A percentile compares a stretch with the other conserved stretches of the same genome.
phyloP scores from a whole-genome alignment of 2,329 filamentous ascomycete species.

The Zasmidium angulare region DNA sequence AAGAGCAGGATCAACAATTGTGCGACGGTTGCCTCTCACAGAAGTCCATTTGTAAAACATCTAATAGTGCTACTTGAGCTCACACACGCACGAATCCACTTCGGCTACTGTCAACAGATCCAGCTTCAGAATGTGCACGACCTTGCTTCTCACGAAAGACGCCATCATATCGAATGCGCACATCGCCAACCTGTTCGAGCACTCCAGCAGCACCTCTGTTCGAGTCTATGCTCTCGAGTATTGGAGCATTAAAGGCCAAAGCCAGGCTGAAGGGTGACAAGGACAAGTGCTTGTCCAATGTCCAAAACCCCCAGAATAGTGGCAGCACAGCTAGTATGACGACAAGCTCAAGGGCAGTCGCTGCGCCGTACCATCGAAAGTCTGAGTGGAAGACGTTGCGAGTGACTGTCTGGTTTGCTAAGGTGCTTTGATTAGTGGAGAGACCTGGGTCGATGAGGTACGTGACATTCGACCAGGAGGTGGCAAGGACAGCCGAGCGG shows the following conservation, averaged over 20 bases:
- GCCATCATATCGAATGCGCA: background rate
- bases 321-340: conserved; percentile 13
- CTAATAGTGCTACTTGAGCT: too few relatives aligned
- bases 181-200: background rate
- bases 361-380: conserved; percentile 17
- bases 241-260: background rate
- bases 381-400: conserved; percentile 19
- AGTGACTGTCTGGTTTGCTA: conserved; percentile 8
- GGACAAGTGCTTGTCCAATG: background rate
- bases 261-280: background rate
- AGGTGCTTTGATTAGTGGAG: conserved; percentile 1
- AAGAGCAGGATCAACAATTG: too few relatives aligned
- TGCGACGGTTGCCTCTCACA: too few relatives aligned
- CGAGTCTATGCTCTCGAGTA: background rate
- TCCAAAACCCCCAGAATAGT: conserved; percentile 20
- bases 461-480: background rate
- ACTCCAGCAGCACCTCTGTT: background rate
- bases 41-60: too few relatives aligned
- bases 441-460: conserved; percentile 11
- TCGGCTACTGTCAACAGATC: background rate
- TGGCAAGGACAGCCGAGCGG: conserved; percentile 7
- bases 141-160: background rate
- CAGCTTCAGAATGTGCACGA: background rate
- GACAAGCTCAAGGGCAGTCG: conserved; percentile 11
- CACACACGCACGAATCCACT: background rate